Evolutionary conservation across 1,284 basidiomycete species (phyloP), one percentile per base, ranked within the genome.

Genomic region (Nidula niveotomentosa): DNA sequence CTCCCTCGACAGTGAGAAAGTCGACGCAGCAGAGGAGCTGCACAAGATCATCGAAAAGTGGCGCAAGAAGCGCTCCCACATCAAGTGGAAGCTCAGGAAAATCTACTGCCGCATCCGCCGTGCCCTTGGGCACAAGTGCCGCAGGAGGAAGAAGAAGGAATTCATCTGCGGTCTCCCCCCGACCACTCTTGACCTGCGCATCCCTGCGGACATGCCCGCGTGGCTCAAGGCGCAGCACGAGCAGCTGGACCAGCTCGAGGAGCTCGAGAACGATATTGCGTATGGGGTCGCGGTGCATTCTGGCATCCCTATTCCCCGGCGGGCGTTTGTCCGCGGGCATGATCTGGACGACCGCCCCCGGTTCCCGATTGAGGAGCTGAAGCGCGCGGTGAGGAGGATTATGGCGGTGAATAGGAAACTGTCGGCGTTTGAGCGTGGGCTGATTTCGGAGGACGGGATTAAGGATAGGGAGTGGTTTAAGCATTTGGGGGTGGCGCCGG

Each of bases 401-500:
- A 77, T 78, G 44, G 67, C 58, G 35, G 81, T 87, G 50, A 97
- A 97, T 70, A 75, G 79, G 70, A 89, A 88, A 68, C 73, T 96
- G 36, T 74, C 81, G 36, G 65, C 72, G 2, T 96, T 96, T 62
- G 96, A 98, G 69, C 80, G 80, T 53, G 93, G 93, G 9, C 94
- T 98, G 72, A 87, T 96, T 61, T 86, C 85, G 5, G 77, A 90
- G 61, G 81, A 80, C 17, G 96, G 96, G 3, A 73, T 76, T 49
- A 87, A 85, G 66, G 88, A 88, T 55, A 80, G 92, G 35, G 86
- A 92, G 67, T 96, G 93, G 93, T 96, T 76, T 53, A 72, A 79
- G 66, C 91, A 96, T 71, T 78, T 96, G 50, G 93, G 84, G 43
- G 92, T 95, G 36, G 92, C 94, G 5, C 95, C 96, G 6, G 95